Percentiles rank a stretch among this genome's conserved stretches.
Evolutionary conservation across 176 grass and related monocot species (phyloP).

Genomic region (Oryza longistaminata): DNA sequence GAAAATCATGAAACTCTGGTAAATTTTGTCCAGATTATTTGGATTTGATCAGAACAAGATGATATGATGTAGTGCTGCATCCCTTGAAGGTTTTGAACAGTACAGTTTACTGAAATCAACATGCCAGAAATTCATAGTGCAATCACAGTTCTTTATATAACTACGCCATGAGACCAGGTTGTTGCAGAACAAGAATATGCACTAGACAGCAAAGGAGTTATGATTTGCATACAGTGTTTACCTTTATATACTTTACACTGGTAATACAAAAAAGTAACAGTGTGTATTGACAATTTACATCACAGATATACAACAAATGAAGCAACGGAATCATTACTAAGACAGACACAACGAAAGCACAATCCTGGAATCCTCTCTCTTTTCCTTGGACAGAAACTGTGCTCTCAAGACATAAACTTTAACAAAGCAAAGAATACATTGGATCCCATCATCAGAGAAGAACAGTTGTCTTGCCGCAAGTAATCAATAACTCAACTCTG

Average conservation of each 20-base stretch:
- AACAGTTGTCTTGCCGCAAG: background rate
- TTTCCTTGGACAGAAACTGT: background rate
- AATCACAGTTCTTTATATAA: background rate
- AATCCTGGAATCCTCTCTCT: background rate
- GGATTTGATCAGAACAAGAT: background rate
- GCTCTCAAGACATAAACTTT: background rate
- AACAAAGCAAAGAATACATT: background rate
- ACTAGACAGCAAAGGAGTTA: background rate
- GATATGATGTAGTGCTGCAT: background rate
- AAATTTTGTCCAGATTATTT: background rate
- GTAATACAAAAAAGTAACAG: background rate
- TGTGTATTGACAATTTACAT: background rate
- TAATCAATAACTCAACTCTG: background rate
- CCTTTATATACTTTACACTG: background rate
- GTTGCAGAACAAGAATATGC: background rate
- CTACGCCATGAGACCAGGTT: background rate
- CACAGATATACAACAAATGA: background rate
- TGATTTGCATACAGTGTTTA: background rate
- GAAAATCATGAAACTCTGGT: background rate
- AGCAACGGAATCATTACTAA: background rate
- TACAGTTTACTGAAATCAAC: background rate
- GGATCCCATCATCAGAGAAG: conserved; percentile 18
- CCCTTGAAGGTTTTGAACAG: background rate
- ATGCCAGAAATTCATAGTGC: background rate
- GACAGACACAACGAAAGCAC: background rate